A percentile compares a stretch with the other conserved stretches of the same genome.
Evolutionary conservation across 768 basidiomycete genomes (phyloP).

Genomic region (Tylopilus rubrobrunneus): DNA sequence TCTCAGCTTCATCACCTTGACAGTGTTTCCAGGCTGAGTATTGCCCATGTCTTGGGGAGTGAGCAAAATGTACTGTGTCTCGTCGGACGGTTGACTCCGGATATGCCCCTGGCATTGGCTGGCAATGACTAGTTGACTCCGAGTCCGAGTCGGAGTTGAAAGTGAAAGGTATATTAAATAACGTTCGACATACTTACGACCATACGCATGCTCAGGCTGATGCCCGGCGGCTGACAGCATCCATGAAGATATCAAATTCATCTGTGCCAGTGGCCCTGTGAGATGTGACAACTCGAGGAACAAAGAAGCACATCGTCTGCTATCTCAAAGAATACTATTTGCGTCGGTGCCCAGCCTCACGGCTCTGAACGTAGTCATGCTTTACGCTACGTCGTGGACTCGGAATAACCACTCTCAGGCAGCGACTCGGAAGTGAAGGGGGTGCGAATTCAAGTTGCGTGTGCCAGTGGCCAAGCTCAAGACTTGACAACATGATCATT

Average conservation of each 20-base stretch:
- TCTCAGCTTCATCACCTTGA: slow-evolving; percentile 72
- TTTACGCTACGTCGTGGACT: too few relatives aligned
- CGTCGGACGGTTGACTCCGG: slow-evolving; percentile 68
- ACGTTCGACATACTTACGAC: slow-evolving; percentile 58
- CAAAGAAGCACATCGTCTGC: background rate
- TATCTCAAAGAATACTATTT: too few relatives aligned
- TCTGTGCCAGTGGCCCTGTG: slow-evolving; percentile 49
- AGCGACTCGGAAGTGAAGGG: too few relatives aligned
- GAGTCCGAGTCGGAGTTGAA: too few relatives aligned
- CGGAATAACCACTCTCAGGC: too few relatives aligned
- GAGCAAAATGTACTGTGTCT: slow-evolving; percentile 92
- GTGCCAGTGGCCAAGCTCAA: too few relatives aligned
- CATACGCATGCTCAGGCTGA: slow-evolving; percentile 94
- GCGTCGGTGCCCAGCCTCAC: too few relatives aligned
- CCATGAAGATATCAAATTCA: slow-evolving; percentile 99
- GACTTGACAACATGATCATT: too few relatives aligned
- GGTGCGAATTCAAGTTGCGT: too few relatives aligned
- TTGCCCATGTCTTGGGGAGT: slow-evolving; percentile 93
- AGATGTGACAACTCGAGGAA: slow-evolving; percentile 7
- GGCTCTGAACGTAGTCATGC: too few relatives aligned
- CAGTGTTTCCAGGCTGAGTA: slow-evolving; percentile 58
- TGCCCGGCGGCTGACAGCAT: slow-evolving; percentile 86
- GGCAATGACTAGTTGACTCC: too few relatives aligned
- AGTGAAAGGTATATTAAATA: background rate
- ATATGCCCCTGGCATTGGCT: too few relatives aligned